phyloP scores from a whole-genome alignment of 257 asterid species.

The Paraleonurus japonicus region DNA sequence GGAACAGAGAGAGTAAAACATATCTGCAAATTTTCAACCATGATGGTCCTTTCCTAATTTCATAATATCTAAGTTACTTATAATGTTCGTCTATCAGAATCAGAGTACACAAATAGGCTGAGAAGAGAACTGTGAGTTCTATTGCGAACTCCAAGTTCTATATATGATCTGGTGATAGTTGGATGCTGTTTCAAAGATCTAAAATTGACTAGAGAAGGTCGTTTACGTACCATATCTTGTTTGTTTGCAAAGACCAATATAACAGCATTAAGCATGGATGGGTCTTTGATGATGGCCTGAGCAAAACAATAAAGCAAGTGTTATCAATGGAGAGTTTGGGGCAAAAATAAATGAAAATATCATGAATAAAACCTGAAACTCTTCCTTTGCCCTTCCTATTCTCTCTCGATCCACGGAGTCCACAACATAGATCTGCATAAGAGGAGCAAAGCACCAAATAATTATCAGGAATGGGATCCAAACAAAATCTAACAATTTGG shows the following conservation, averaged over 20 bases:
- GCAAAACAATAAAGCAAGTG: conserved; percentile 24
- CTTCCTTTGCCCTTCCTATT: conserved; percentile 71
- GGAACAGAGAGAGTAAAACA: neutral
- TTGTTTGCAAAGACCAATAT: conserved; percentile 90
- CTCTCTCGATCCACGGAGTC: conserved; percentile 89
- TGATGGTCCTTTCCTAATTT: neutral
- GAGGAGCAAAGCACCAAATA: conserved; percentile 13
- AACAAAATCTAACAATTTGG: neutral
- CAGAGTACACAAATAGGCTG: neutral
- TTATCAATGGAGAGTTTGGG: conserved; percentile 16
- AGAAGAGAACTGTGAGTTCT: neutral
- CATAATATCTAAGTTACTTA: neutral
- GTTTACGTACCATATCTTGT: conserved; percentile 72
- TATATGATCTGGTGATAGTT: neutral
- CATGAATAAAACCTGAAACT: conserved; percentile 65
- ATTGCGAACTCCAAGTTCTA: neutral
- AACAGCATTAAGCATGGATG: conserved; percentile 83
- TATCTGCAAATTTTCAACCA: neutral
- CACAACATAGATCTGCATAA: conserved; percentile 72
- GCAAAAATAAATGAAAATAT: conserved; percentile 22
- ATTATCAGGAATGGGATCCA: neutral
- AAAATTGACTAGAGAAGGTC: neutral
- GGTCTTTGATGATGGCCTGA: conserved; percentile 80
- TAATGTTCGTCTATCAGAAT: neutral
- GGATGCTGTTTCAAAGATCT: neutral